Evolutionary conservation across 768 basidiomycete genomes (phyloP).

Genomic region (Lactarius indigo): DNA sequence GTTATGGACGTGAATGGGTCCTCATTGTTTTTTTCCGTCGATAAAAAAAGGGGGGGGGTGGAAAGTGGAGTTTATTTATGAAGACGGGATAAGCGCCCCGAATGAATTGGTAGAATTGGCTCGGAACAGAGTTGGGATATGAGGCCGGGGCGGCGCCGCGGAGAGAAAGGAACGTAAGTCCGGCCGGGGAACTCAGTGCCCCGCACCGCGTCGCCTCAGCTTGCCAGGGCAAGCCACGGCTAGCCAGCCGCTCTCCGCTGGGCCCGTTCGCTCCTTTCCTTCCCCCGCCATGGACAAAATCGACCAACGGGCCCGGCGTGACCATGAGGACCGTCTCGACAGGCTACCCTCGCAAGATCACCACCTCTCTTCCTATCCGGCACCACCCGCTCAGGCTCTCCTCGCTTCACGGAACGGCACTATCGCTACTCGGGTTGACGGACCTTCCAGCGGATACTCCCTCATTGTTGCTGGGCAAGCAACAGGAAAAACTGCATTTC

Average conservation of each 20-base stretch:
- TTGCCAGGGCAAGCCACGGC: constrained; percentile 38
- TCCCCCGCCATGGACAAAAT: constrained; percentile 55
- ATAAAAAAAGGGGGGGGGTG: not conserved
- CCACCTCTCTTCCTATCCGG: constrained; percentile 27
- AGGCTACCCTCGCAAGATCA: constrained; percentile 27
- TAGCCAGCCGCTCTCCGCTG: constrained; percentile 49
- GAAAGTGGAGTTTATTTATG: not conserved
- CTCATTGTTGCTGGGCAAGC: constrained; percentile 80
- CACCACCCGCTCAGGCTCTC: constrained; percentile 29
- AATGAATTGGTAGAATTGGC: constrained; percentile 15
- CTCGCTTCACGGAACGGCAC: constrained; percentile 31
- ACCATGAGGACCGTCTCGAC: constrained; percentile 37
- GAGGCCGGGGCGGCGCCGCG: constrained; percentile 27
- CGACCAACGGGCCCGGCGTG: constrained; percentile 49
- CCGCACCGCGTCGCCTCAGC: constrained; percentile 24
- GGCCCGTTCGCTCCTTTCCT: constrained; percentile 28
- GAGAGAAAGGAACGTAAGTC: constrained; percentile 27
- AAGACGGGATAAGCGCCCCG: constrained; percentile 2
- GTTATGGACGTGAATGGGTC: constrained; percentile 12
- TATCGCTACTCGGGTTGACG: constrained; percentile 31
- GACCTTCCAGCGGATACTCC: constrained; percentile 49
- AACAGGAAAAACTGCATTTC: constrained; percentile 85
- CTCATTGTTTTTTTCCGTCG: not conserved
- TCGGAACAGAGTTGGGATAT: constrained; percentile 17
- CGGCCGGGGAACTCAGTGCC: constrained; percentile 27